Evolutionary conservation across 1,139 yeast genomes (phyloP).

Genomic region (Protomyces inundatus): DNA sequence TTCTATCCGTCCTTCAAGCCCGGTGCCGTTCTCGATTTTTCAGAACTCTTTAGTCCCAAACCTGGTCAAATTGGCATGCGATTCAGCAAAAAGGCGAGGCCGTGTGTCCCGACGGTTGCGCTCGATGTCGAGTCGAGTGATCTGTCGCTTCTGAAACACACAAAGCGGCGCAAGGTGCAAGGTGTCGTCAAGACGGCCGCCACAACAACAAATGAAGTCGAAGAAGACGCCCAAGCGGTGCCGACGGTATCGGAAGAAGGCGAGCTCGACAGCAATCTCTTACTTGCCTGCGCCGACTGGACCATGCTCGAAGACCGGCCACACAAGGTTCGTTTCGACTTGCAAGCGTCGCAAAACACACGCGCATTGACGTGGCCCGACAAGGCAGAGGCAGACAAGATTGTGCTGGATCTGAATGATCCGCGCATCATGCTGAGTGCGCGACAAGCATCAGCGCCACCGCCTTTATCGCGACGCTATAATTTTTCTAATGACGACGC

Average conservation of each 20-base stretch:
- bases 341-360: not conserved
- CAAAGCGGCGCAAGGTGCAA: constrained; percentile 1
- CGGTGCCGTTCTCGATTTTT: constrained; percentile 58
- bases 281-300: not conserved
- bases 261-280: constrained; percentile 33
- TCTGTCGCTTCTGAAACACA: constrained; percentile 42
- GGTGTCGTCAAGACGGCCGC: not conserved
- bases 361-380: not conserved
- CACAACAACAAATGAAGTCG: constrained; percentile 40
- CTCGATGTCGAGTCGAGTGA: constrained; percentile 51
- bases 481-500: constrained; percentile 84
- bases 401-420: constrained; percentile 79
- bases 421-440: constrained; percentile 39
- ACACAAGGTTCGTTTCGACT: not conserved
- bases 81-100: constrained; percentile 51
- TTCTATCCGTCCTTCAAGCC: constrained; percentile 62
- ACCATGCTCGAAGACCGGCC: not conserved
- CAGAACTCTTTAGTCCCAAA: constrained; percentile 58
- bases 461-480: constrained; percentile 41
- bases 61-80: constrained; percentile 53
- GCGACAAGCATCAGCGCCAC: not conserved
- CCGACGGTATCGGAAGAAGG: not conserved
- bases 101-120: constrained; percentile 54
- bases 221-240: constrained; percentile 26
- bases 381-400: constrained; percentile 35